Conservation (phyloP, 169 alveolate species). For the Plasmodium fragile region DNA sequence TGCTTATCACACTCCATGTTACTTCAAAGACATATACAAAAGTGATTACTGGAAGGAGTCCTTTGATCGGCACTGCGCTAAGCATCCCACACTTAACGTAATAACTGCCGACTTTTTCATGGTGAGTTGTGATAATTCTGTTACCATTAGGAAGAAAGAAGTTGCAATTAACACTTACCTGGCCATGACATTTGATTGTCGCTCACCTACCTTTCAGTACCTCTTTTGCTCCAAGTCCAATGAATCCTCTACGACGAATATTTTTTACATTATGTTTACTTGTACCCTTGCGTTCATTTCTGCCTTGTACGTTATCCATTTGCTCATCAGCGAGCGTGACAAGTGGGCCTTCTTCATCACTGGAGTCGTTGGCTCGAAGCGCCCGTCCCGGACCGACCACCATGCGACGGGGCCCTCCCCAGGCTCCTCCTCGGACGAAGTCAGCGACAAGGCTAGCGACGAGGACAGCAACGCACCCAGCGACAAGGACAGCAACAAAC, state of each 20-base stretch:
- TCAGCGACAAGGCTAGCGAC: not conserved
- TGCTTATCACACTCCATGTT: constrained; percentile 35
- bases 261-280: constrained; percentile 21
- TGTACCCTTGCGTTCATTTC: constrained; percentile 33
- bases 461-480: too few relatives aligned
- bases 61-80: constrained; percentile 5
- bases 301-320: constrained; percentile 19
- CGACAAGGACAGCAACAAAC: not conserved
- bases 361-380: not conserved
- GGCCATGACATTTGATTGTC: constrained; percentile 71
- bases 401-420: not conserved
- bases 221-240: constrained; percentile 23
- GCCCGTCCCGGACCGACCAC: not conserved
- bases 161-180: constrained; percentile 39
- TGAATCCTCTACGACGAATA: not conserved
- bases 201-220: constrained; percentile 16
- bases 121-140: constrained; percentile 14
- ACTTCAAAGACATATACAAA: constrained; percentile 57
- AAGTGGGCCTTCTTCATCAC: constrained; percentile 1
- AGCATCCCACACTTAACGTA: not conserved
- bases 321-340: constrained; percentile 8
- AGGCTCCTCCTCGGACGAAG: not conserved
- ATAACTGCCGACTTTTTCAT: constrained; percentile 37
- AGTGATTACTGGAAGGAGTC: constrained; percentile 17
- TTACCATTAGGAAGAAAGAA: constrained; percentile 38